Percentiles rank a stretch among this genome's conserved stretches.
These are phyloP conservation scores for Termitomyces sp. DNA, from an alignment of 768 basidiomycete species.

Conservation along the genomic window DNA sequence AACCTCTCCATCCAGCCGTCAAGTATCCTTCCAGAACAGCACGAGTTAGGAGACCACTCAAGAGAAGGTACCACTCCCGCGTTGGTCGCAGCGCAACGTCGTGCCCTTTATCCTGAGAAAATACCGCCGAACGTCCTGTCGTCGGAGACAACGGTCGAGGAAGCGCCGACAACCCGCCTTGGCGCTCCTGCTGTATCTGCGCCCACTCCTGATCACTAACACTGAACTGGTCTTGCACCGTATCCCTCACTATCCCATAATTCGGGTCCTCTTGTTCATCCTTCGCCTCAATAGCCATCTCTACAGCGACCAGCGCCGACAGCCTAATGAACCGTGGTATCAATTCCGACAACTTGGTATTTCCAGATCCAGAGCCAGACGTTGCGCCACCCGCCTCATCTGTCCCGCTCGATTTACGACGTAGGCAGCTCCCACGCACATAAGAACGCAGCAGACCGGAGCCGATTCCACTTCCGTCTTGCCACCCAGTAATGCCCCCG, in stretches of 20 bases:
- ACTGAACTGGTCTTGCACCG: constrained; percentile 19
- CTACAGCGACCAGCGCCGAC: constrained; percentile 74
- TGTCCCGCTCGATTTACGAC: constrained; percentile 37
- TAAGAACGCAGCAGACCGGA: constrained; percentile 62
- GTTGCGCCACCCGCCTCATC: constrained; percentile 16
- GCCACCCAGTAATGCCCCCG: constrained; percentile 67
- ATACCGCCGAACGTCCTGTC: constrained; percentile 6
- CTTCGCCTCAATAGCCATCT: constrained; percentile 68
- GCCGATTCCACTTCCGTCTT: constrained; percentile 72
- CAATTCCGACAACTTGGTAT: constrained; percentile 62
- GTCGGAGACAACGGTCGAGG: constrained; percentile 13
- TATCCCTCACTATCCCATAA: constrained; percentile 23
- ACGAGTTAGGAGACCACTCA: constrained; percentile 75
- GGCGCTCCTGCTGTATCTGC: constrained; percentile 9
- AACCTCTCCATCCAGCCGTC: constrained; percentile 75
- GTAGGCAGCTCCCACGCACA: constrained; percentile 52
- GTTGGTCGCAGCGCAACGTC: constrained; percentile 63
- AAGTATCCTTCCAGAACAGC: constrained; percentile 85
- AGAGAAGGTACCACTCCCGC: constrained; percentile 77
- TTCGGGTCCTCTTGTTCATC: constrained; percentile 45
- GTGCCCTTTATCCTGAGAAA: constrained; percentile 30
- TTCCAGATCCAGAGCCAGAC: constrained; percentile 42
- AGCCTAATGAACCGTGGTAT: constrained; percentile 72
- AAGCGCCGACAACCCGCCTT: constrained; percentile 9
- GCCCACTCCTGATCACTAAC: constrained; percentile 16